These are phyloP conservation scores for Leavenworthia alabamica DNA, from an alignment of 345 rosid genomes.

Conservation along the genomic window DNA sequence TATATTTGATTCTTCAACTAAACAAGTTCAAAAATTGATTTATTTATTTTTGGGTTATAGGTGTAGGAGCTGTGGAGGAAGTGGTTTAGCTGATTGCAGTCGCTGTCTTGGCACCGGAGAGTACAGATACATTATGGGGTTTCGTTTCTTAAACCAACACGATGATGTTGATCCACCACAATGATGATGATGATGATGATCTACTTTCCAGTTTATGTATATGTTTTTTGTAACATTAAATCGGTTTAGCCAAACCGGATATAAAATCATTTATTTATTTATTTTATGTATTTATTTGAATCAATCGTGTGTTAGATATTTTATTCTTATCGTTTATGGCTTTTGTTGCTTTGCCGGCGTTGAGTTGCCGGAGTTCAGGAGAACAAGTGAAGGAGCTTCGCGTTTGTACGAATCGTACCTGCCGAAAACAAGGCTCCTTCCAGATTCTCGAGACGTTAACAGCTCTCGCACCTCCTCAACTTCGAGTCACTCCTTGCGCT, in stretches of 20 bases:
- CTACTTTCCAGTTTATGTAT: not conserved
- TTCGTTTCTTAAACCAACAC: slow-evolving; percentile 45
- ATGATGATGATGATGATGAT: not conserved
- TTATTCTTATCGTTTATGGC: slow-evolving; percentile 24
- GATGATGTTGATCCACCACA: slow-evolving; percentile 4
- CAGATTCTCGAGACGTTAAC: slow-evolving; percentile 54
- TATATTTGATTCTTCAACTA: not conserved
- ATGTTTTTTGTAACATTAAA: not conserved
- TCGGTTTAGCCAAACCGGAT: not conserved
- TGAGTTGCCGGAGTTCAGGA: slow-evolving; percentile 26
- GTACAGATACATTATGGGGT: slow-evolving; percentile 56
- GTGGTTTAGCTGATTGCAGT: slow-evolving; percentile 60
- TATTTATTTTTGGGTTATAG: slow-evolving; percentile 26
- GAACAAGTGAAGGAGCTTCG: slow-evolving; percentile 47
- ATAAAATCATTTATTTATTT: not conserved
- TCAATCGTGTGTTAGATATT: not conserved
- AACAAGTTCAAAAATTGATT: not conserved
- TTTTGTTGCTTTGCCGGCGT: slow-evolving; percentile 25
- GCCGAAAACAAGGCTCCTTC: slow-evolving; percentile 74
- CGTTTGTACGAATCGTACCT: slow-evolving; percentile 78
- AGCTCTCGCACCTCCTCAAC: slow-evolving; percentile 54
- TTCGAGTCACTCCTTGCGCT: slow-evolving; percentile 54
- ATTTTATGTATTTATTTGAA: not conserved
- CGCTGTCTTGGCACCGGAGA: slow-evolving; percentile 77
- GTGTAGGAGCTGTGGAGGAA: slow-evolving; percentile 74